Conservation (phyloP, 139 green algal species). For the Zygnema cylindricum region DNA sequence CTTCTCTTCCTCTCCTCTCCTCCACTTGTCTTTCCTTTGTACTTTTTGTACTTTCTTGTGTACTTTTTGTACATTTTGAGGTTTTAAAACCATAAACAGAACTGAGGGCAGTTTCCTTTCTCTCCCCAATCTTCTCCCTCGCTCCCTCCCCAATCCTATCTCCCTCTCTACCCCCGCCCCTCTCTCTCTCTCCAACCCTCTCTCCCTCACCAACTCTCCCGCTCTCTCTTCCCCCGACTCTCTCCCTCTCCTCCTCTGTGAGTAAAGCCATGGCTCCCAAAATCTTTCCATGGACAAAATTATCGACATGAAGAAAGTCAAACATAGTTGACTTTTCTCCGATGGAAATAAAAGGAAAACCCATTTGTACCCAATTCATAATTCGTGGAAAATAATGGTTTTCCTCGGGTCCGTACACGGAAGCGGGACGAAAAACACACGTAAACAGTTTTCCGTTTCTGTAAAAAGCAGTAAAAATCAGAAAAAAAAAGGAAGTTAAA, state of each 20-base stretch:
- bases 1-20: too few relatives aligned
- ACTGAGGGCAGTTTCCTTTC: too few relatives aligned
- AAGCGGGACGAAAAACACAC: slow-evolving; percentile 21
- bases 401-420: slow-evolving; percentile 19
- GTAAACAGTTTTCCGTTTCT: slow-evolving; percentile 6
- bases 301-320: slow-evolving; percentile 29
- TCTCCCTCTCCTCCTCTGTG: background rate
- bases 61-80: too few relatives aligned
- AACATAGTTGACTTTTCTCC: background rate
- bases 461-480: too few relatives aligned
- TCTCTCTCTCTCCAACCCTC: background rate
- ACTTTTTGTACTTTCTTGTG: too few relatives aligned
- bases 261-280: background rate
- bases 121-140: too few relatives aligned
- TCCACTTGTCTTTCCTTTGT: too few relatives aligned
- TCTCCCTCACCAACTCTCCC: background rate
- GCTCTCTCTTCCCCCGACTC: background rate
- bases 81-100: too few relatives aligned
- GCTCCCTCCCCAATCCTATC: background rate
- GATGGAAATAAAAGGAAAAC: background rate
- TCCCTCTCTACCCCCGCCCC: background rate
- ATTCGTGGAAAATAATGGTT: background rate
- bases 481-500: too few relatives aligned
- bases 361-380: slow-evolving; percentile 4
- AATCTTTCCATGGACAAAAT: slow-evolving; percentile 27